Conservation (phyloP, 1,284 basidiomycete genomes). For the Naganishia cerealis region DNA sequence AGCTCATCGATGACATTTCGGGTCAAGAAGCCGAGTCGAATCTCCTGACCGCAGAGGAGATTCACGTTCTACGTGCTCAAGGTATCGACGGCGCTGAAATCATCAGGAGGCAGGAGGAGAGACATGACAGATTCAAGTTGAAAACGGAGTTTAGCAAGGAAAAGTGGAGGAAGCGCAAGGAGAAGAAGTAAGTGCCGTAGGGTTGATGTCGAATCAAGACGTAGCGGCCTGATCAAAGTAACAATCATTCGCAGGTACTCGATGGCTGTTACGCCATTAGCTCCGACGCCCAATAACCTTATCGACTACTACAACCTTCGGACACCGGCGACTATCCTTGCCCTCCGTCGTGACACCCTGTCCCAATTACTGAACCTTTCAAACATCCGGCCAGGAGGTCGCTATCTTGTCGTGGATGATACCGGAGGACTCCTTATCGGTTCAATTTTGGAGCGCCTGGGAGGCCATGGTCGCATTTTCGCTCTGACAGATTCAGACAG, state of each 20-base stretch:
- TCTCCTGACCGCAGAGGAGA: constrained; percentile 62
- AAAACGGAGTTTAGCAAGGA: constrained; percentile 97
- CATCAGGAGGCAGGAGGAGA: constrained; percentile 84
- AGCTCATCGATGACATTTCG: constrained; percentile 65
- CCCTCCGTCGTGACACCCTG: constrained; percentile 82
- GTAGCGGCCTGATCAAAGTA: background rate
- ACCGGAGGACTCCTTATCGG: constrained; percentile 86
- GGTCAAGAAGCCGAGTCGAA: constrained; percentile 18
- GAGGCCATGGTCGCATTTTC: constrained; percentile 77
- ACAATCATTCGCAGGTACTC: constrained; percentile 59
- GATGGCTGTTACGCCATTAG: constrained; percentile 74
- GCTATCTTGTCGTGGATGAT: constrained; percentile 88
- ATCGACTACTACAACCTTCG: constrained; percentile 71
- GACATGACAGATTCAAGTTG: constrained; percentile 81
- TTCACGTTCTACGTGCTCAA: constrained; percentile 62
- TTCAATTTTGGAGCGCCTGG: constrained; percentile 79
- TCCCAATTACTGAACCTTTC: constrained; percentile 82
- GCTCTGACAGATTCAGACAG: constrained; percentile 88
- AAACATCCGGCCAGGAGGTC: constrained; percentile 80
- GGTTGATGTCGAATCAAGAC: background rate
- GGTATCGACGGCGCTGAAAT: constrained; percentile 69
- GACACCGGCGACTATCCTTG: constrained; percentile 75
- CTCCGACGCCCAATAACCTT: constrained; percentile 84
- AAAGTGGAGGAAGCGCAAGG: constrained; percentile 90
- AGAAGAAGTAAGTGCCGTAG: constrained; percentile 71